Evolutionary conservation across 306 rosid species (phyloP).

Genomic region (Clitoria ternatea): DNA sequence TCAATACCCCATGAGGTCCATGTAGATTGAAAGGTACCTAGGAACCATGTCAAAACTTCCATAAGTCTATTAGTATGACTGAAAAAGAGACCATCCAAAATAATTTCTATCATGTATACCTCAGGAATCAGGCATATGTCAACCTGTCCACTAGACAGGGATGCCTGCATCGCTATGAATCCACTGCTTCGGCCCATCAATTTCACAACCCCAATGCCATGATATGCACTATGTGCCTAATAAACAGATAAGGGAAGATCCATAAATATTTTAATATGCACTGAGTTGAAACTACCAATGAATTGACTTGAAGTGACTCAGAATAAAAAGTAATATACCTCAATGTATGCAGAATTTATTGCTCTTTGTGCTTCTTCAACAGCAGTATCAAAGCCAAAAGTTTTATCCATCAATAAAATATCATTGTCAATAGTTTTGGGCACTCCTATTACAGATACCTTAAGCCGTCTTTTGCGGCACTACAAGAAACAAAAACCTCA

Average conservation of each 20-base stretch:
- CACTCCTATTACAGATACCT: conserved; percentile 88
- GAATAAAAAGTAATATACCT: conserved; percentile 45
- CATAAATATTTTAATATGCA: conserved; percentile 15
- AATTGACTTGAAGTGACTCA: not conserved
- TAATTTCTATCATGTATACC: conserved; percentile 43
- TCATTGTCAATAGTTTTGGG: conserved; percentile 99
- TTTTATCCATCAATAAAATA: conserved; percentile 92
- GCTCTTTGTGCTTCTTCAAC: conserved; percentile 99
- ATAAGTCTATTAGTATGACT: conserved; percentile 20
- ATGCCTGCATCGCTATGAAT: conserved; percentile 95
- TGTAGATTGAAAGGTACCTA: conserved; percentile 77
- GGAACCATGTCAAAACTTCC: conserved; percentile 23
- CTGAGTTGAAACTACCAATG: not conserved
- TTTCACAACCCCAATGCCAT: conserved; percentile 91
- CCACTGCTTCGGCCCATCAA: conserved; percentile 99
- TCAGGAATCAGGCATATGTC: conserved; percentile 96
- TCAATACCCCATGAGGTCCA: conserved; percentile 85
- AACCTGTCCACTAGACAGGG: conserved; percentile 92
- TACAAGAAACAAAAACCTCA: conserved; percentile 27
- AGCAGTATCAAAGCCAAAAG: conserved; percentile 98
- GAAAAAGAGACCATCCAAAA: conserved; percentile 3
- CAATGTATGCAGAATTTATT: conserved; percentile 94
- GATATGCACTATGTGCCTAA: conserved; percentile 98
- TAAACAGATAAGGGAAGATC: conserved; percentile 29
- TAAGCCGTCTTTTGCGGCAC: conserved; percentile 73